Percentiles rank a stretch among this genome's conserved stretches.
Evolutionary conservation across 2,329 filamentous ascomycete genomes (phyloP).

Genomic region (Stachybotrys chartarum): DNA sequence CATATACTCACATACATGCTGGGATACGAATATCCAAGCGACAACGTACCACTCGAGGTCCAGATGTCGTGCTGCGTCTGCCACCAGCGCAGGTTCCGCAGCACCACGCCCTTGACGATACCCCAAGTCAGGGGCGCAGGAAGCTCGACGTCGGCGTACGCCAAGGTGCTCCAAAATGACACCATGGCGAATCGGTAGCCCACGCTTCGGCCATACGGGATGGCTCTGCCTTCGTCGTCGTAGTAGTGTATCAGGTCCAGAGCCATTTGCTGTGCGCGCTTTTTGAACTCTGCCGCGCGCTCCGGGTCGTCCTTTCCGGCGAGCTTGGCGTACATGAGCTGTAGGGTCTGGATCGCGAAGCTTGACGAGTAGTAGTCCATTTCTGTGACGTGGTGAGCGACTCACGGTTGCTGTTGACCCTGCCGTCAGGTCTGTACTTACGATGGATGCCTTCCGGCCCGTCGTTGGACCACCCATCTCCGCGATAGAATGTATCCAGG

Average conservation of each 20-base stretch:
- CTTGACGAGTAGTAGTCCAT: constrained; percentile 83
- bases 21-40: constrained; percentile 69
- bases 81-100: constrained; percentile 75
- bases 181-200: constrained; percentile 82
- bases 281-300: constrained; percentile 62
- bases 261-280: constrained; percentile 58
- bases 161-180: constrained; percentile 74
- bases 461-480: constrained; percentile 76
- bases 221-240: constrained; percentile 61
- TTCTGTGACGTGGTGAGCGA: constrained; percentile 29
- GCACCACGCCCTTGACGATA: constrained; percentile 67
- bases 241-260: constrained; percentile 71
- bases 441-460: constrained; percentile 69
- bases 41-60: constrained; percentile 66
- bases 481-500: constrained; percentile 74
- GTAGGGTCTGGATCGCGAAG: constrained; percentile 75
- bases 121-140: constrained; percentile 69
- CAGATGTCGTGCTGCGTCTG: constrained; percentile 69
- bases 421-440: constrained; percentile 18
- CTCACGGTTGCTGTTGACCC: not conserved
- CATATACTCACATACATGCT: constrained; percentile 57
- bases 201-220: constrained; percentile 71
- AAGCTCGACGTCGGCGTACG: constrained; percentile 67
- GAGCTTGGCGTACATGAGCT: constrained; percentile 69
- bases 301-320: constrained; percentile 59